These are phyloP conservation scores for Termitomyces sp. DNA, from an alignment of 768 basidiomycete species.

Conservation along the genomic window DNA sequence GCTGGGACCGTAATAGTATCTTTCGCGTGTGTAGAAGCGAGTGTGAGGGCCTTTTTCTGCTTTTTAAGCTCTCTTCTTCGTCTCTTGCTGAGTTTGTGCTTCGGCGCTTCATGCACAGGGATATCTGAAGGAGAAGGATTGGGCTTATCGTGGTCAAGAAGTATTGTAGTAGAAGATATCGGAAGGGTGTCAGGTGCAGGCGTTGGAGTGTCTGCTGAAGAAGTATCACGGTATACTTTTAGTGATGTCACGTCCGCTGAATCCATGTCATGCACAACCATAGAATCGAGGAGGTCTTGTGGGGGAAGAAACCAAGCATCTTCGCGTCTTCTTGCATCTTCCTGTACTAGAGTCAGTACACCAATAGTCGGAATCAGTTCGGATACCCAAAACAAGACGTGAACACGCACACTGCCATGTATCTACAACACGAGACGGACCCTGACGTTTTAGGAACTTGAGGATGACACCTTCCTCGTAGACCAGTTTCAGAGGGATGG, in stretches of 20 bases:
- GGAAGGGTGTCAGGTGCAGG: background rate
- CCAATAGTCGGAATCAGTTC: background rate
- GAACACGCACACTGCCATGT: constrained; percentile 36
- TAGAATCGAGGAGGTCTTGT: constrained; percentile 3
- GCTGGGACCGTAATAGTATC: background rate
- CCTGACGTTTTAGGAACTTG: constrained; percentile 30
- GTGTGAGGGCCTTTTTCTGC: background rate
- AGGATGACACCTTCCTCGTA: constrained; percentile 41
- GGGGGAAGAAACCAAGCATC: constrained; percentile 31
- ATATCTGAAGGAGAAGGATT: background rate
- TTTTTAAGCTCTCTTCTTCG: background rate
- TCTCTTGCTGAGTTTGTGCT: constrained; percentile 3
- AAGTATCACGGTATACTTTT: background rate
- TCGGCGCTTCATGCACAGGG: background rate
- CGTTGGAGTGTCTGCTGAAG: background rate
- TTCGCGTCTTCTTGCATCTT: constrained; percentile 3
- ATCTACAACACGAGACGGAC: constrained; percentile 24
- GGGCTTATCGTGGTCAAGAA: background rate
- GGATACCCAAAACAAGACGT: background rate
- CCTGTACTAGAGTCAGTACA: constrained; percentile 8
- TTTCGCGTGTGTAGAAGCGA: background rate
- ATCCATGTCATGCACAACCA: background rate
- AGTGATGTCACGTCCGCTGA: background rate
- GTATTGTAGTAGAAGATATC: background rate
- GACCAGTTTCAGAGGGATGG: constrained; percentile 35